Evolutionary conservation across 2,329 filamentous ascomycete genomes (phyloP).

Genomic region (Alternaria sp.): DNA sequence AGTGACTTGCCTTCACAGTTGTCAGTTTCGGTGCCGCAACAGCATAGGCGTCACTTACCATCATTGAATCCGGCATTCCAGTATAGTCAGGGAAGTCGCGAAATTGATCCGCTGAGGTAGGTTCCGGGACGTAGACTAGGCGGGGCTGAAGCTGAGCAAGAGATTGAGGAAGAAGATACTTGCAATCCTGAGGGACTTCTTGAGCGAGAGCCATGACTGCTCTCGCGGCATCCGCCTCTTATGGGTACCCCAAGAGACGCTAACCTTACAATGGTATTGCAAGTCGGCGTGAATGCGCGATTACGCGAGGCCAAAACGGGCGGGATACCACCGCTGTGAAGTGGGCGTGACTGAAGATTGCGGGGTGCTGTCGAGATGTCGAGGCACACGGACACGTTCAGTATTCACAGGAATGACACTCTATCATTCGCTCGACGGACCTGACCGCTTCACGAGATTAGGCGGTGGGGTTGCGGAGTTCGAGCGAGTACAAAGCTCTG

Average conservation of each 20-base stretch:
- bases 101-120: background rate
- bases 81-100: background rate
- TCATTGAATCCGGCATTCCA: slow-evolving; percentile 22
- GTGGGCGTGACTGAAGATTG: slow-evolving; percentile 25
- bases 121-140: slow-evolving; percentile 1
- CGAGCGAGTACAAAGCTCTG: slow-evolving; percentile 7
- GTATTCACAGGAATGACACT: slow-evolving; percentile 23
- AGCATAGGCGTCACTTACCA: slow-evolving; percentile 15
- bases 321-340: slow-evolving; percentile 4
- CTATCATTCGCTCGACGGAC: slow-evolving; percentile 27
- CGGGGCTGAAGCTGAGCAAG: slow-evolving; percentile 5
- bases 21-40: background rate
- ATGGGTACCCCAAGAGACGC: slow-evolving; percentile 1
- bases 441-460: slow-evolving; percentile 29
- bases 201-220: slow-evolving; percentile 23
- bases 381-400: slow-evolving; percentile 15
- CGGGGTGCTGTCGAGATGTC: slow-evolving; percentile 12
- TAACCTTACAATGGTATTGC: slow-evolving; percentile 14
- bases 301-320: background rate
- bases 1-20: slow-evolving; percentile 13
- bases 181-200: slow-evolving; percentile 7
- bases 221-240: slow-evolving; percentile 8
- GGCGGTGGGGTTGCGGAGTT: slow-evolving; percentile 25
- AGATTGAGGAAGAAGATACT: background rate
- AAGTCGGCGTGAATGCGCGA: slow-evolving; percentile 14